Evolutionary conservation across 176 grass and related monocot species (phyloP).

Genomic region (Hordeum vulgare): MorexV3_pseudomolecules_assembly NC_058522.1:523260097-523260596

Average conservation of each 20-base stretch:
- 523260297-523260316: constrained; percentile 67
- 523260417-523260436: background rate
- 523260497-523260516: background rate
- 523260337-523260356: constrained; percentile 80
- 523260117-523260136: background rate
- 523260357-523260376: constrained; percentile 12
- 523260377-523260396: constrained; percentile 9
- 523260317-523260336: constrained; percentile 56
- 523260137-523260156: too few relatives aligned
- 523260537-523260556: background rate
- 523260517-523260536: background rate
- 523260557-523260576: background rate
- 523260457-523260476: background rate
- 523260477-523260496: background rate
- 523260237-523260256: constrained; percentile 71
- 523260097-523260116: background rate
- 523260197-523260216: background rate
- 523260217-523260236: background rate
- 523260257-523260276: constrained; percentile 54
- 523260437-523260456: background rate
- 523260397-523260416: background rate
- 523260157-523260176: background rate
- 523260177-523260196: background rate
- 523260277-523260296: constrained; percentile 79
- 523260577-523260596: background rate